phyloP scores from a whole-genome alignment of 2,329 filamentous ascomycete species.

The Epichloe sp. region DNA sequence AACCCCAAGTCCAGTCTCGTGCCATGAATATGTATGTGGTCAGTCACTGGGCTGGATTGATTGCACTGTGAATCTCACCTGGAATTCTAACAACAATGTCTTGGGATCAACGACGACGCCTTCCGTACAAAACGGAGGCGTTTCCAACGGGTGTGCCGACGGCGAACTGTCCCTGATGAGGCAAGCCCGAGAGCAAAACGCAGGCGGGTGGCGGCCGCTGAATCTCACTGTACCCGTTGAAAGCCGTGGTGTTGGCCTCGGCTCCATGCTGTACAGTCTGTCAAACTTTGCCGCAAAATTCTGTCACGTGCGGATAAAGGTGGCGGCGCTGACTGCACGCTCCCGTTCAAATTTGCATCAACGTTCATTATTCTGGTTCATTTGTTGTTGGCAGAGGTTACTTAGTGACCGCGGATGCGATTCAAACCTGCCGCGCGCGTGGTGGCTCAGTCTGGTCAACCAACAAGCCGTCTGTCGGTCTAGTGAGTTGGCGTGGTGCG shows the following conservation, averaged over 20 bases:
- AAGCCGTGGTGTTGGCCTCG: no score
- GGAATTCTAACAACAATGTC: neutral
- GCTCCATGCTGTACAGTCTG: no score
- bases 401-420: neutral
- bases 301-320: no score
- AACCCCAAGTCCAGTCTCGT: no score
- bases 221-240: no score
- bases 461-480: neutral
- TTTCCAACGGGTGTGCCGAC: neutral
- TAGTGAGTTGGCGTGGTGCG: neutral
- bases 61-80: neutral
- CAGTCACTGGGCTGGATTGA: neutral
- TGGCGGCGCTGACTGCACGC: no score
- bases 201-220: neutral
- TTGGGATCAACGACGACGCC: neutral
- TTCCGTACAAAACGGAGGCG: neutral
- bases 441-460: neutral
- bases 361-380: no score
- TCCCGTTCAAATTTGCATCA: no score
- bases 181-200: neutral
- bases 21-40: neutral
- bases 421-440: neutral
- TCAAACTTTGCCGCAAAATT: no score
- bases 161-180: neutral
- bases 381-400: no score